Conservation (phyloP, 257 asterid species). For the Lavandula angustifolia region DNA sequence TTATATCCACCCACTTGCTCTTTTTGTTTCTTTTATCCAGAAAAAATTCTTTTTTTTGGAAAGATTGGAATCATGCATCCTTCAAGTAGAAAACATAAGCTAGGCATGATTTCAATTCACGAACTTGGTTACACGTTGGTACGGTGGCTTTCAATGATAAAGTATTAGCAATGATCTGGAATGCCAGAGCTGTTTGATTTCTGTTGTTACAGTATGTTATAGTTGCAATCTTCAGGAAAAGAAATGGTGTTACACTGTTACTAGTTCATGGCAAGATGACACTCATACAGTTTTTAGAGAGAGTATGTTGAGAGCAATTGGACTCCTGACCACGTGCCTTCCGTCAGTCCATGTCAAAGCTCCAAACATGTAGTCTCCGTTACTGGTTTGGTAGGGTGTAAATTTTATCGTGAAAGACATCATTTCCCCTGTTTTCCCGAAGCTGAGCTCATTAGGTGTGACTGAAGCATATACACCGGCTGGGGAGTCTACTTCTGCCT, state of each 20-base stretch:
- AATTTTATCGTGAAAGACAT: conserved; percentile 40
- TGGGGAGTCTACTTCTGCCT: conserved; percentile 43
- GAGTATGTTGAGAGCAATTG: conserved; percentile 51
- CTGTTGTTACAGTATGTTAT: neutral
- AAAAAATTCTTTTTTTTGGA: too few relatives aligned
- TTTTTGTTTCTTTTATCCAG: too few relatives aligned
- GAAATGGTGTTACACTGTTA: neutral
- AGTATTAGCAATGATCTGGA: neutral
- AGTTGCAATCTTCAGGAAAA: neutral
- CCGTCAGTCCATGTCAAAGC: conserved; percentile 56
- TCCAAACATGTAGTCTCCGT: conserved; percentile 51
- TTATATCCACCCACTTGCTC: too few relatives aligned
- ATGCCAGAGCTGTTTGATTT: neutral
- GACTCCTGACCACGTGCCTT: conserved; percentile 52
- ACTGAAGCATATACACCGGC: conserved; percentile 48
- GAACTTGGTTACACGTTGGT: neutral
- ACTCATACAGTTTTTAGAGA: conserved; percentile 26
- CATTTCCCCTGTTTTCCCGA: conserved; percentile 40
- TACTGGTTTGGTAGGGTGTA: conserved; percentile 39
- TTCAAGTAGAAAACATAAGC: neutral
- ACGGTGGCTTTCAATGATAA: neutral
- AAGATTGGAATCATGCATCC: neutral
- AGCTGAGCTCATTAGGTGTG: conserved; percentile 42
- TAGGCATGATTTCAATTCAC: neutral
- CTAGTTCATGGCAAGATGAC: neutral